Base-by-base conservation (phyloP, 2,329 filamentous ascomycete species). In the Penicillium hesseltinei region DNA sequence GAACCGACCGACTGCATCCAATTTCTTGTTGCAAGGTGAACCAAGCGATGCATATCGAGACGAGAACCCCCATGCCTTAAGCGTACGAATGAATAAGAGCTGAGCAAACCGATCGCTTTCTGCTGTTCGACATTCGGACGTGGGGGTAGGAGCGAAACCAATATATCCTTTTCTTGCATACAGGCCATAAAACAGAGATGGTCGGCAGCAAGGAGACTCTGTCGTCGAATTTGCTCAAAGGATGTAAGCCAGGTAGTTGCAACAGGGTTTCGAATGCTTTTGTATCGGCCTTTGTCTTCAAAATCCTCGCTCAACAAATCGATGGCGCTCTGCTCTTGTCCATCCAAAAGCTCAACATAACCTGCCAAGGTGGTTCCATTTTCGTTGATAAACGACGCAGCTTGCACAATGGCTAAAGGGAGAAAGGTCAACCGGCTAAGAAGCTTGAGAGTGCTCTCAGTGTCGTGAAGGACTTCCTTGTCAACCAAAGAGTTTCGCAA, bases 221-320 rank as follows among this genome's bases (percentile, higher is more conserved):
- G 40, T 1, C 56, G n/a, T 13, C 31, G 58, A 5, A 75, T 69
- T 53, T 73, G 65, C 0, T 60, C 44, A 36, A 75, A 74, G 0
- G 72, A 74, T 1, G 72, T 67, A 7, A 73, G 58, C 72, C 70
- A 75, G 0, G 72, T 75, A 1, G 56, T 64, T 0, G 70, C 66
- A 2, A 76, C 65, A 2, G 73, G 70, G 33, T 74, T 75, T 4
- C 68, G 35, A 15, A 56, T 62, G 54, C 66, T 56, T 55, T 61
- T 40, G 39, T 63, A 66, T 65, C 69, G 57, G 19, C 68, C 57
- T 53, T 66, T 58, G 53, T 68, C 71, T 6, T 70, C 68, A 40
- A 77, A 70, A 4, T 70, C 64, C 39, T 66, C 57, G 5, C 67
- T 69, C 0, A 72, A 51, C 1, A 75, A 58, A 25, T 69, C 61